Conservation (phyloP, 1,139 yeast species). For the Hansenula anomala region DNA sequence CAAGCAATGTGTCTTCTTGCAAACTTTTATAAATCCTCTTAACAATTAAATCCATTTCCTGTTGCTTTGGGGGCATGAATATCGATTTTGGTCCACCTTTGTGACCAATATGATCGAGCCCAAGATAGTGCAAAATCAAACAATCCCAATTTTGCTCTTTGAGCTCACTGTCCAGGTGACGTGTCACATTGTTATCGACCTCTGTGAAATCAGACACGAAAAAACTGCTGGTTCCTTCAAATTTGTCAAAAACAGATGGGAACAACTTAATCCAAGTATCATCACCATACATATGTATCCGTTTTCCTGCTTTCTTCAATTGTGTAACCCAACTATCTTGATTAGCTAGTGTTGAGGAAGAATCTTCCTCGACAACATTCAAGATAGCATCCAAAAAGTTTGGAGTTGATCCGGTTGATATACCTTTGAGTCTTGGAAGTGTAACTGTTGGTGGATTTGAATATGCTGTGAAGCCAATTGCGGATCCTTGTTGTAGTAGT, state of each 20-base stretch:
- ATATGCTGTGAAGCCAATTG: slow-evolving; percentile 84
- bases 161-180: slow-evolving; percentile 67
- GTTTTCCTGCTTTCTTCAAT: slow-evolving; percentile 39
- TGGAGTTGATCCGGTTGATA: slow-evolving; percentile 79
- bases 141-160: slow-evolving; percentile 64
- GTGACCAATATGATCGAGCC: slow-evolving; percentile 96
- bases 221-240: slow-evolving; percentile 90
- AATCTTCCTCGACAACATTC: slow-evolving; percentile 89
- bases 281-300: slow-evolving; percentile 86
- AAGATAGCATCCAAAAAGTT: slow-evolving; percentile 81
- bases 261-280: slow-evolving; percentile 95
- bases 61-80: slow-evolving; percentile 76
- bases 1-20: slow-evolving; percentile 57
- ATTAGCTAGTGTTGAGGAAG: slow-evolving; percentile 63
- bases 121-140: slow-evolving; percentile 82
- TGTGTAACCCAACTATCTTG: slow-evolving; percentile 91
- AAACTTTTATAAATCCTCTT: slow-evolving; percentile 44
- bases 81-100: slow-evolving; percentile 85
- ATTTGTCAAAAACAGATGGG: slow-evolving; percentile 56
- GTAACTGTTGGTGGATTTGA: slow-evolving; percentile 89
- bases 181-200: slow-evolving; percentile 88
- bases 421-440: slow-evolving; percentile 71
- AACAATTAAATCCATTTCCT: slow-evolving; percentile 77
- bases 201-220: slow-evolving; percentile 93
- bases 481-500: slow-evolving; percentile 61